Evolutionary conservation across 2,329 filamentous ascomycete genomes (phyloP).

Genomic region (Nothomitra cinnamomea): DNA sequence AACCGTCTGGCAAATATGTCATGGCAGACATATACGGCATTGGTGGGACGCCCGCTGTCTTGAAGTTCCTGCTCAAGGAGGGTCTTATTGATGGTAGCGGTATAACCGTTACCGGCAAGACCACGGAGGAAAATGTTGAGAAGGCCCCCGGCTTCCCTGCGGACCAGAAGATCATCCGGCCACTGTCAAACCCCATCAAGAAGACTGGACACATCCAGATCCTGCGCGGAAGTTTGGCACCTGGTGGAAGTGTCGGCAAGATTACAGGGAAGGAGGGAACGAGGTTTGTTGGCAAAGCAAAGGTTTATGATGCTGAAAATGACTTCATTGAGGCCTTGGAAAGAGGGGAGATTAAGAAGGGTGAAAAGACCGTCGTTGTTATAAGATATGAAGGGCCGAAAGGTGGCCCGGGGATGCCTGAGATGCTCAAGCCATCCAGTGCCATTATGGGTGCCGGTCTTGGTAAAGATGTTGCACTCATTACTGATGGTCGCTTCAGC

Average conservation of each 20-base stretch:
- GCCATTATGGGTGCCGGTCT: constrained; percentile 60
- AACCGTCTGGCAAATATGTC: constrained; percentile 54
- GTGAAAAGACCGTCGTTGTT: constrained; percentile 60
- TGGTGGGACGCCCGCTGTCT: constrained; percentile 38
- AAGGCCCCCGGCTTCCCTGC: constrained; percentile 45
- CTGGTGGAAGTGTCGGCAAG: constrained; percentile 54
- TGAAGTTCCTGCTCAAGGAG: constrained; percentile 41
- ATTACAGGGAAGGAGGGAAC: constrained; percentile 63
- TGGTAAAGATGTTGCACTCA: constrained; percentile 50
- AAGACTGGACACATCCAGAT: constrained; percentile 57
- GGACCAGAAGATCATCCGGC: constrained; percentile 54
- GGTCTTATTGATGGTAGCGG: constrained; percentile 40
- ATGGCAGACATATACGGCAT: constrained; percentile 40
- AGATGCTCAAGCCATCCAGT: constrained; percentile 56
- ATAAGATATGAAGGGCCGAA: constrained; percentile 61
- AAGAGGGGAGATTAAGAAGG: constrained; percentile 51
- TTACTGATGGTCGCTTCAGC: constrained; percentile 51
- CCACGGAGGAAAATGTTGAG: constrained; percentile 39
- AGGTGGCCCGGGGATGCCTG: constrained; percentile 57
- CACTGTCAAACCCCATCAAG: constrained; percentile 53
- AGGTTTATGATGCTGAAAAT: constrained; percentile 54
- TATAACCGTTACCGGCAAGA: constrained; percentile 43
- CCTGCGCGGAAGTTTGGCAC: constrained; percentile 49
- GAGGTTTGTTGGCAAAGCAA: constrained; percentile 49
- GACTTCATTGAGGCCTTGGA: constrained; percentile 52